Evolutionary conservation across 176 grass and related monocot species (phyloP), one percentile per base, ranked within the genome.

Genomic region (Carex kokanica): DNA sequence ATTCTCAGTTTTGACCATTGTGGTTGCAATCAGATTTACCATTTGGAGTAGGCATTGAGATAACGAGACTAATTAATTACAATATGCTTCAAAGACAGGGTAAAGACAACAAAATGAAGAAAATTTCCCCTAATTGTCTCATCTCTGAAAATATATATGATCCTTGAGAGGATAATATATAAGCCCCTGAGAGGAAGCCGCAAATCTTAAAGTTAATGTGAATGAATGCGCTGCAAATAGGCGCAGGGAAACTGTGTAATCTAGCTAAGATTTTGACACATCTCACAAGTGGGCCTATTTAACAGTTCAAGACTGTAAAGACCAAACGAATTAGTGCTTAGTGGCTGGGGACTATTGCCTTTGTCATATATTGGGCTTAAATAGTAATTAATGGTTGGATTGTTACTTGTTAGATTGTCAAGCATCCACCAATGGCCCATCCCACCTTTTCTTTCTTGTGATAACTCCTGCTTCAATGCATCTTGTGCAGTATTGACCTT

Each of bases 341-440:
- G 72, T 75, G 72, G 27, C 27, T 27, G 27, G 72, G 72, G 72
- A 51, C 72, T 75, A 75, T 75, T 51, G 2, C 71, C 9, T 74
- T 52, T 51, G 43, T 45, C 20, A 23, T 52, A 49, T 52, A 29
- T 75, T 75, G 72, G 72, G 72, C 72, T 75, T 29, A 6, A 27
- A 75, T 15, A 29, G 5, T 15, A 29, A 75, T 49, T 49, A 49
- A 49, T 12, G 45, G 43, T 45, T 45, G 43, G 43, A 49, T 11
- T 8, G 40, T n/a, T n/a, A n/a, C n/a, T n/a, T n/a, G n/a, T 23
- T 72, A 40, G 68, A 72, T 75, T 54, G 72, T 75, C 47, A 53
- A 54, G 45, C 72, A 75, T 75, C 72, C 72, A 54, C 14, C 47
- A 75, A 7, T 54, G 72, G 72, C 47, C 72, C 72, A 54, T 54